Evolutionary conservation across 108 stramenopile species (phyloP), one percentile per base, ranked within the genome.

Genomic region (Cyclotella baltica): DNA sequence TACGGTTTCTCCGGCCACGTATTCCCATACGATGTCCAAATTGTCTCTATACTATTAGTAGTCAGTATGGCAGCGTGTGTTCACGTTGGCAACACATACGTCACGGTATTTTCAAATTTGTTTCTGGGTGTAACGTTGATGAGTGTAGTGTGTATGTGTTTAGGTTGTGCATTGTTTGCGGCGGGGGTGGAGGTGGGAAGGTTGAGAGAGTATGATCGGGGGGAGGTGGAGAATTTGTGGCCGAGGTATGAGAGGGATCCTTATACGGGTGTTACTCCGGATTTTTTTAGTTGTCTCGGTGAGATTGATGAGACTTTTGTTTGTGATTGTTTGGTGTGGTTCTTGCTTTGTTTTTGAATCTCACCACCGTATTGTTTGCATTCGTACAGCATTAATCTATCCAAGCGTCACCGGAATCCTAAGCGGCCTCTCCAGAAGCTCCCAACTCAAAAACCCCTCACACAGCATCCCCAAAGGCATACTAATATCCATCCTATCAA

Each of bases 361-460:
- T n/a, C 2, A n/a, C 6, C 18, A n/a, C n/a, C 47, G 1, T 48
- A 2, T 48, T 48, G 6, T n/a, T 48, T 16, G 4, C 18, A 48
- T 11, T 23, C 22, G 25, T 27, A 34, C 30, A 53, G 87, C 92
- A 9, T 51, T 95, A 37, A 91, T 92, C 61, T 95, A 90, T 69
- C 93, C 93, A 20, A 80, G 85, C 23, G 91, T 90, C 53, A 95
- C 92, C n/a, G 93, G 93, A 9, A 90, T 95, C 65, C 85, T 95
- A 83, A 87, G 90, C 8, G 93, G 93, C 25, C 81, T 87, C 23
- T 85, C 87, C 59, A 88, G 87, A 6, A 80, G 70, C 5, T 82
- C 81, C 16, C 72, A 79, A 38, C 86, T 95, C 31, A 85, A 82
- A 56, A 74, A 87, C 69, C 92, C 94, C 40, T 71, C 82, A 4